Base-by-base conservation (phyloP, 495 filamentous ascomycete genomes). In the Margaritispora aquatica region DNA sequence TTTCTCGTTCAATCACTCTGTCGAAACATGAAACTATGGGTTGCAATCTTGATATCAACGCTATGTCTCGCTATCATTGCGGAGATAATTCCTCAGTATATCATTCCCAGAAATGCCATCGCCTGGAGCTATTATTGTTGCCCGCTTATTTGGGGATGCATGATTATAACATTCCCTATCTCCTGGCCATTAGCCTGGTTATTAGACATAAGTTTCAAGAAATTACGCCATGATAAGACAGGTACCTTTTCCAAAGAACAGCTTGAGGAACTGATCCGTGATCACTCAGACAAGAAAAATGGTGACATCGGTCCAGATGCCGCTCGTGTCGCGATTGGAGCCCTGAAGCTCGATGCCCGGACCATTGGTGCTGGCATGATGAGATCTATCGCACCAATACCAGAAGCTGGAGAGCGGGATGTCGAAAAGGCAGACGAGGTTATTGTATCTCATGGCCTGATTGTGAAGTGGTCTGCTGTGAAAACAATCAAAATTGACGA, bases 91-190 rank as follows among this genome's bases (percentile, higher is more conserved):
- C 64, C 64, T 24, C 61, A 63, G 57, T 66, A 53, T 38, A 23
- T 58, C n/a, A 58, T 66, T 10, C 64, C 64, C 19, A 31, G 46
- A 21, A 47, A 60, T 44, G 51, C 64, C 31, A 54, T 66, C 11
- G 21, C 26, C 0, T 61, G 57, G 57, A 58, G 60, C 7, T 66
- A 66, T 26, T 66, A 63, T 41, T 61, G 51, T 38, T 55, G 52
- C 48, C 64, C 64, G 1, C 21, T 66, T 0, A 57, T 66, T 15
- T 66, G 64, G 64, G 31, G n/a, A 29, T 63, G 56, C 31, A 66
- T 66, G 64, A 55, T 41, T 20, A 27, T 60, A n/a, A 66, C 64
- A 0, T 22, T 20, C 4, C 27, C 60, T 17, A 38, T 66, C 15
- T 63, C 47, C 23, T 66, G 38, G 23, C 64, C 64, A 29, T 34